Evolutionary conservation across 108 stramenopile genomes (phyloP), one percentile per base, ranked within the genome.

Genomic region (Asterionellopsis glacialis): DNA sequence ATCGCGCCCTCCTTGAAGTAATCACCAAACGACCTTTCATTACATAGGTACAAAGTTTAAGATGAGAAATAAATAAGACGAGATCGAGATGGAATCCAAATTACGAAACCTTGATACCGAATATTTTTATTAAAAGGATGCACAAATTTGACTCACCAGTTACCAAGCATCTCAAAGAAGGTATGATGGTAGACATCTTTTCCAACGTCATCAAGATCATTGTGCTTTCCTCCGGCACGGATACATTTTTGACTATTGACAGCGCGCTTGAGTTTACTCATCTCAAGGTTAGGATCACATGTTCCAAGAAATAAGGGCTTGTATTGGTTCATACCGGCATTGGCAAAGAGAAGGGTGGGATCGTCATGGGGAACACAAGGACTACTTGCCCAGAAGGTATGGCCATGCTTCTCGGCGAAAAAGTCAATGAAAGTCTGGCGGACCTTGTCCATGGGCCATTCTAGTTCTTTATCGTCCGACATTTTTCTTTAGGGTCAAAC

Each of bases 131-230:
- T 38, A 9, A 9, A 9, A 22, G 59, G 3, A 11, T 11, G 18
- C 16, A 7, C 2, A 2, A 40, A 21, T 33, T 22, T 1, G 2
- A 57, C 56, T 41, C 24, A 47, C 98, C 98, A 98, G 67, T 96
- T 98, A 18, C 97, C 97, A 39, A 98, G 73, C 99, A 99, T 99
- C 82, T 98, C 97, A 80, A 99, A 99, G 77, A 98, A 99, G 57
- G 99, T 99, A 69, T 98, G 99, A 77, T 99, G 99, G 75, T 98
- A 98, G n/a, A 95, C 88, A 76, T 99, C 99, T 83, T 96, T 96
- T 33, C 99, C 99, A 11, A 98, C 97, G 74, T 99, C 99, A 64
- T 99, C 99, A 39, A 99, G 79, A 82, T 99, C 99, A 70, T 99
- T 99, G 87, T 99, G 99, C 87, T 99, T 99, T 55, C 99, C 99